Evolutionary conservation across 192 early-diverging fungal genomes (phyloP).

Genomic region (Coemansia sp.): DNA sequence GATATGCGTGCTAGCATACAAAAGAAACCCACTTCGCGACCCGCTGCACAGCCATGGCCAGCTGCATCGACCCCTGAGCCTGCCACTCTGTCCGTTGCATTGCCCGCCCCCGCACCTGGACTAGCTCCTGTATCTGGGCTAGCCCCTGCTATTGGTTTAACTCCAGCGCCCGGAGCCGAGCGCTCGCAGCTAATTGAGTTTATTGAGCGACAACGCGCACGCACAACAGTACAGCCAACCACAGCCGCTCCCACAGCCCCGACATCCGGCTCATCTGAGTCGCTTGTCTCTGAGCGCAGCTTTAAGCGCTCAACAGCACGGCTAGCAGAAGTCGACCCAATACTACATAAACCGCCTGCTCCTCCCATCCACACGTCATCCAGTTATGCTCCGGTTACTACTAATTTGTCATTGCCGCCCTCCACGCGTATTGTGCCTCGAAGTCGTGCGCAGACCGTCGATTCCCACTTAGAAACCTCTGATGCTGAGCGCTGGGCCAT

Average conservation of each 20-base stretch:
- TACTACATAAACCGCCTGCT: background rate
- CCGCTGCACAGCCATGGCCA: slow-evolving; percentile 11
- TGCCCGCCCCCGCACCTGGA: background rate
- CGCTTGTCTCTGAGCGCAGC: slow-evolving; percentile 44
- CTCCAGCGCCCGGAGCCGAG: slow-evolving; percentile 1
- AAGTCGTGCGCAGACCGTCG: slow-evolving; percentile 22
- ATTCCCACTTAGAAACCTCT: background rate
- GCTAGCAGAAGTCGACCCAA: slow-evolving; percentile 29
- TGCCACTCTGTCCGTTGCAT: no score
- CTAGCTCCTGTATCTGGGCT: background rate
- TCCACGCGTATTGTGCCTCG: slow-evolving; percentile 35
- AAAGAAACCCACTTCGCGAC: background rate
- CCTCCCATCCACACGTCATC: slow-evolving; percentile 3
- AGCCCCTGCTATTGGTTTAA: background rate
- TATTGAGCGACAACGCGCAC: slow-evolving; percentile 40
- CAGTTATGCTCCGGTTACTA: background rate
- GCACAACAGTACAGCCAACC: slow-evolving; percentile 9
- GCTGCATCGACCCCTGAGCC: slow-evolving; percentile 9
- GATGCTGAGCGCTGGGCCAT: background rate
- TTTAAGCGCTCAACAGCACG: slow-evolving; percentile 50
- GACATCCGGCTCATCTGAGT: slow-evolving; percentile 17
- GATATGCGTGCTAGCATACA: slow-evolving; percentile 12
- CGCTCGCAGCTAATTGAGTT: slow-evolving; percentile 50
- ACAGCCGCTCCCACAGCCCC: background rate
- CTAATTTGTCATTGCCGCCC: slow-evolving; percentile 6